Evolutionary conservation across 805 yeast species (phyloP).

Genomic region (Candida maltosa): DNA sequence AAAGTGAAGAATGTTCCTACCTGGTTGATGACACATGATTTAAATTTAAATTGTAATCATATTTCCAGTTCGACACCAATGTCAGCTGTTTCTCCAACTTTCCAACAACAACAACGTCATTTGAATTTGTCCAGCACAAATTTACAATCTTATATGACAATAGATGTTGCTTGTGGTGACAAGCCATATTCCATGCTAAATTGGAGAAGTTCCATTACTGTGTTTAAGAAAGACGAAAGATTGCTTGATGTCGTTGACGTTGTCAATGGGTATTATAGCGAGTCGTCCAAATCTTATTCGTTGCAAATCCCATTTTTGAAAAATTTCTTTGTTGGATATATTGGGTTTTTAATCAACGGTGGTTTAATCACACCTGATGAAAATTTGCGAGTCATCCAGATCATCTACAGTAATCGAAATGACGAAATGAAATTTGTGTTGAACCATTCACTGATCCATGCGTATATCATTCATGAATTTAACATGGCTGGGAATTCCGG

Average conservation of each 20-base stretch:
- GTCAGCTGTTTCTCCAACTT: slow-evolving; percentile 12
- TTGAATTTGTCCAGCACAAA: slow-evolving; percentile 18
- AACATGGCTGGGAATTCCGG: slow-evolving; percentile 7
- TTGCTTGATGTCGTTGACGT: slow-evolving; percentile 16
- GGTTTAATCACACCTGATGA: slow-evolving; percentile 10
- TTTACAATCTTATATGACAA: slow-evolving; percentile 21
- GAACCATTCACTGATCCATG: slow-evolving; percentile 13
- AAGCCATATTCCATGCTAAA: slow-evolving; percentile 12
- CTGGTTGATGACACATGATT: slow-evolving; percentile 16
- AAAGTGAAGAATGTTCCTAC: slow-evolving; percentile 11
- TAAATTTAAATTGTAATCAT: slow-evolving; percentile 11
- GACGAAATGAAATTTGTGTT: slow-evolving; percentile 5
- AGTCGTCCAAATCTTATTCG: slow-evolving; percentile 14
- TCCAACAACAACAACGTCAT: slow-evolving; percentile 5
- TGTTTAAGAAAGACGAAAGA: slow-evolving; percentile 7
- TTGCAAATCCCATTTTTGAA: slow-evolving; percentile 35
- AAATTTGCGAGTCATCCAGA: slow-evolving; percentile 27
- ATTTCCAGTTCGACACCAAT: slow-evolving; percentile 12
- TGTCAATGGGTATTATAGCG: slow-evolving; percentile 28
- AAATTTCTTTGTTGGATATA: slow-evolving; percentile 37
- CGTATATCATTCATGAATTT: slow-evolving; percentile 25
- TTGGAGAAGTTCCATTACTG: slow-evolving; percentile 25
- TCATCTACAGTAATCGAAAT: slow-evolving; percentile 21
- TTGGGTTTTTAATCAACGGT: slow-evolving; percentile 34
- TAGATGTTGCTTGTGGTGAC: slow-evolving; percentile 11